Conservation (phyloP, 805 yeast genomes). For the Sungouiozyma ichnusensis region DNA sequence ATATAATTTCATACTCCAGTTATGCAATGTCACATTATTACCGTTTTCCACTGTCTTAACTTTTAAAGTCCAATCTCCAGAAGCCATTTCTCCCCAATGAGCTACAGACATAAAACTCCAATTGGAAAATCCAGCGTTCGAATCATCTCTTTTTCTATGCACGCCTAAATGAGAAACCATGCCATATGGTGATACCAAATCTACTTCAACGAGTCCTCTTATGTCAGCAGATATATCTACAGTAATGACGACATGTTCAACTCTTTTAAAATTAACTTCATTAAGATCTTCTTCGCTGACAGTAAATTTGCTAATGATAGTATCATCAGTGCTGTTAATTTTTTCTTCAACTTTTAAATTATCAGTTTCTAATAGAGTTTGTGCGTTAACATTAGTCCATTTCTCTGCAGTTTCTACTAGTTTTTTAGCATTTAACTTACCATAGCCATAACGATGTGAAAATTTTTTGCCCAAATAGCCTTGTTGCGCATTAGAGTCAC, state of each 20-base stretch:
- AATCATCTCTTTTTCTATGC: slow-evolving; percentile 47
- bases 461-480: slow-evolving; percentile 59
- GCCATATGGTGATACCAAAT: slow-evolving; percentile 66
- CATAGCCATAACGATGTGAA: slow-evolving; percentile 86
- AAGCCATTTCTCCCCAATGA: slow-evolving; percentile 94
- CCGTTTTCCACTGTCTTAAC: slow-evolving; percentile 39
- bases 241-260: slow-evolving; percentile 82
- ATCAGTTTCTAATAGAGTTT: slow-evolving; percentile 62
- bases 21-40: slow-evolving; percentile 35
- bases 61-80: slow-evolving; percentile 73
- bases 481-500: slow-evolving; percentile 64
- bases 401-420: slow-evolving; percentile 60
- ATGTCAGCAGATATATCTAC: slow-evolving; percentile 54
- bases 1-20: slow-evolving; percentile 73
- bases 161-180: slow-evolving; percentile 64
- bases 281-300: slow-evolving; percentile 42
- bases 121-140: slow-evolving; percentile 48
- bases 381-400: slow-evolving; percentile 89
- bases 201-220: slow-evolving; percentile 63
- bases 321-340: slow-evolving; percentile 17
- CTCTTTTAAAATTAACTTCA: slow-evolving; percentile 48
- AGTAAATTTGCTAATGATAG: slow-evolving; percentile 31
- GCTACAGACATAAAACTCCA: slow-evolving; percentile 98
- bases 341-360: slow-evolving; percentile 27
- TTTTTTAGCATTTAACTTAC: slow-evolving; percentile 72